Evolutionary conservation across 345 rosid genomes (phyloP).

Genomic region (Trapa bicornis): DNA sequence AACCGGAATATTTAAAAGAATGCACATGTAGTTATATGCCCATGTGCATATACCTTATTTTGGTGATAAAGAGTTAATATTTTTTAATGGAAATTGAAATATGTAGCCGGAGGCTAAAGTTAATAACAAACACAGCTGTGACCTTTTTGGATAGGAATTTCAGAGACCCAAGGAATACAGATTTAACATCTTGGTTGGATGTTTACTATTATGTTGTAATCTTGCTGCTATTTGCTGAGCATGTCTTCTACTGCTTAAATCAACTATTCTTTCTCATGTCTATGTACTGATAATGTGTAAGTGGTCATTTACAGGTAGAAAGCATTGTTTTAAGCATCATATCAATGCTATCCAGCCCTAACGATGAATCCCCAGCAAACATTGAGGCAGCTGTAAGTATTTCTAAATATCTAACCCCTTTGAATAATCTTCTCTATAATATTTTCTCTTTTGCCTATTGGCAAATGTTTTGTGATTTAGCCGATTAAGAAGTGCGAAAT

Average conservation of each 20-base stretch:
- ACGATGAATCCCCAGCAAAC: conserved; percentile 88
- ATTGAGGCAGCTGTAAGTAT: conserved; percentile 75
- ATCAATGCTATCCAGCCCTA: conserved; percentile 89
- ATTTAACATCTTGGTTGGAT: not conserved
- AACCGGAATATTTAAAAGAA: not conserved
- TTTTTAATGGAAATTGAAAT: not conserved
- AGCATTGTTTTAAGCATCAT: conserved; percentile 85
- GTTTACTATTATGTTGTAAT: not conserved
- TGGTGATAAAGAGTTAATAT: not conserved
- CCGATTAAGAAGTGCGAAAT: too few species aligned
- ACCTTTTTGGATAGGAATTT: not conserved
- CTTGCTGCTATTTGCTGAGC: not conserved
- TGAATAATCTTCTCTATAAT: not conserved
- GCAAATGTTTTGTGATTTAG: not conserved
- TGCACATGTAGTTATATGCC: too few species aligned
- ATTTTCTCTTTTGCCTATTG: not conserved
- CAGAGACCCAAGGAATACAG: not conserved
- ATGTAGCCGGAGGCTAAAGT: not conserved
- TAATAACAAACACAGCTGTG: not conserved
- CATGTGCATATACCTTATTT: not conserved
- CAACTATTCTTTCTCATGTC: too few species aligned
- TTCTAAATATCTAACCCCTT: not conserved
- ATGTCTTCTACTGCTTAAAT: not conserved
- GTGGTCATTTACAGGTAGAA: conserved; percentile 45
- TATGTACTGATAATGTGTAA: not conserved